phyloP scores from a whole-genome alignment of 2,329 filamentous ascomycete species.

The Fusarium decemcellulare region DNA sequence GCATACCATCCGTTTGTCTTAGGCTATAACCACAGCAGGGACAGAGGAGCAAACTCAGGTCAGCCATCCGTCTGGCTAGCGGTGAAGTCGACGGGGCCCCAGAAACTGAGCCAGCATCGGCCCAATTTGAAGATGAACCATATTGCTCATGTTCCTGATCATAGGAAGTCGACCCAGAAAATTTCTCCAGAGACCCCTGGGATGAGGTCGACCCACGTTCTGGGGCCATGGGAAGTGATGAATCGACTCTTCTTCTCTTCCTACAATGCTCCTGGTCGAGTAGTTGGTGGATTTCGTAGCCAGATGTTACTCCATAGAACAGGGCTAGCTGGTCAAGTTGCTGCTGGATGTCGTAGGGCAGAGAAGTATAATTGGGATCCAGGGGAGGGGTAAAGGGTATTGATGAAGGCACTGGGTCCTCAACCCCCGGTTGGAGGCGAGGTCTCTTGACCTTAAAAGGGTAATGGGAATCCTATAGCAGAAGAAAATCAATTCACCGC shows the following conservation, averaged over 20 bases:
- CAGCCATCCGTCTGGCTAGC: constrained; percentile 48
- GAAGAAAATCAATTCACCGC: constrained; percentile 57
- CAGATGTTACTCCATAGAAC: constrained; percentile 51
- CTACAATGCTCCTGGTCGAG: constrained; percentile 44
- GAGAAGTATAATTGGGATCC: constrained; percentile 41
- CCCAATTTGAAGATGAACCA: constrained; percentile 40
- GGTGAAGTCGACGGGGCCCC: constrained; percentile 44
- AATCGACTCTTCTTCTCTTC: constrained; percentile 52
- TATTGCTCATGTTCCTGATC: constrained; percentile 42
- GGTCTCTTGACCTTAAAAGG: constrained; percentile 49
- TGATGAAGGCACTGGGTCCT: constrained; percentile 40
- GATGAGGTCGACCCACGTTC: constrained; percentile 39
- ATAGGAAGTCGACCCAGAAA: constrained; percentile 38
- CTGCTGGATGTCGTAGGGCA: constrained; percentile 46
- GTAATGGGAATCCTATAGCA: constrained; percentile 50
- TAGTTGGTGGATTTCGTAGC: constrained; percentile 49
- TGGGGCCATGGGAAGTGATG: constrained; percentile 51
- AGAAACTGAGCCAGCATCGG: constrained; percentile 37
- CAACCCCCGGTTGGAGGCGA: constrained; percentile 45
- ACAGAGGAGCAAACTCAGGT: constrained; percentile 48
- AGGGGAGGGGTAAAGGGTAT: constrained; percentile 37
- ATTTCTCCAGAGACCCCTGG: constrained; percentile 52
- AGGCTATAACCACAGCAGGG: constrained; percentile 50
- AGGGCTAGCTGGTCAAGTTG: constrained; percentile 48
- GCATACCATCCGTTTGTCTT: constrained; percentile 51